phyloP scores from a whole-genome alignment of 176 grass and related monocot genomes.

The Poa annua region DNA sequence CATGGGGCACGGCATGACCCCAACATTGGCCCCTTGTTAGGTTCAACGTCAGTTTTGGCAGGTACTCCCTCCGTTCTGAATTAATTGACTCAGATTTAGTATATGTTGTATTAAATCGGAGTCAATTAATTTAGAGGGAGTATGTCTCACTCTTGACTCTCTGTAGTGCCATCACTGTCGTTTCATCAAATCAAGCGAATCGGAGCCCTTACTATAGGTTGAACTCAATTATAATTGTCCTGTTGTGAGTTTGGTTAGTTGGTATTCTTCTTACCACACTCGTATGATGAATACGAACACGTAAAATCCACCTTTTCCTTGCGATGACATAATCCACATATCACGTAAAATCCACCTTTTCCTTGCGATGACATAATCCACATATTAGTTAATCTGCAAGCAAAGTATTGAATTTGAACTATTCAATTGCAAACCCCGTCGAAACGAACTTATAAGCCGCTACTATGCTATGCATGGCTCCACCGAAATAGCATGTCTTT shows the following conservation, averaged over 20 bases:
- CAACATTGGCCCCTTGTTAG: not conserved
- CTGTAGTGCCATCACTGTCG: not conserved
- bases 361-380: not conserved
- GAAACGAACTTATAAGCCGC: not conserved
- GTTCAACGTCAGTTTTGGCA: constrained; percentile 1
- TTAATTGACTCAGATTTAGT: too few relatives aligned
- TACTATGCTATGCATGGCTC: not conserved
- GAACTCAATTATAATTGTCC: not conserved
- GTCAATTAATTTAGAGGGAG: too few relatives aligned
- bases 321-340: not conserved
- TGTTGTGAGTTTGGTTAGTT: not conserved
- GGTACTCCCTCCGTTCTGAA: too few relatives aligned
- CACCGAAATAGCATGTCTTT: not conserved
- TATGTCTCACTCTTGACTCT: not conserved
- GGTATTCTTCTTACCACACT: not conserved
- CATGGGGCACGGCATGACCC: constrained; percentile 1
- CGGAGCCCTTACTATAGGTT: not conserved
- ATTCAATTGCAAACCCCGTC: constrained; percentile 1
- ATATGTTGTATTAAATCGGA: too few relatives aligned
- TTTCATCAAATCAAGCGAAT: not conserved
- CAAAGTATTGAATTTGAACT: not conserved
- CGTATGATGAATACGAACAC: not conserved
- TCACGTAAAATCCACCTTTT: not conserved
- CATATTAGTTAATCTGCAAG: not conserved
- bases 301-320: too few relatives aligned